Evolutionary conservation across 2,329 filamentous ascomycete species (phyloP), one percentile per base, ranked within the genome.

Genomic region (Aulographum hederae): DNA sequence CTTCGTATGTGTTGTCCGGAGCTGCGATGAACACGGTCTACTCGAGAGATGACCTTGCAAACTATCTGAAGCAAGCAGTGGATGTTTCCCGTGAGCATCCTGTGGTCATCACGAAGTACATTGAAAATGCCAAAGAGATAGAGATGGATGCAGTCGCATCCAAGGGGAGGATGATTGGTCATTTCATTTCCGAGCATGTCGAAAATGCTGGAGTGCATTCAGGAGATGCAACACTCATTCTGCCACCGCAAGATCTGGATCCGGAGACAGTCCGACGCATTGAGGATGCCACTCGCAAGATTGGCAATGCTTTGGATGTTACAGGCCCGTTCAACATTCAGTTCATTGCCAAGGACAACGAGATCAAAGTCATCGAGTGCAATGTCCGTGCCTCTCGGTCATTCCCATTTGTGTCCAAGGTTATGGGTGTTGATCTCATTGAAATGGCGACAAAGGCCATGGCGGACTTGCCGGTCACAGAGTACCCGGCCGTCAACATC

Each of bases 21-120:
- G 89, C 89, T 30, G 89, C 89, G 13, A 98, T 98, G 89, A 98
- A 95, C 64, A 95, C 89, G 0, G 89, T 95, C 21, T 95, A 95
- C 61, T 94, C 86, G 0, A 75, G 91, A 60, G 78, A 86, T 50
- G 89, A 95, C 51, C 63, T 98, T 36, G 79, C 81, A 45, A 76
- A 67, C 46, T 95, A 91, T 55, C 65, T 98, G 28, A 71, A 79
- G 41, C 86, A 95, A 57, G 89, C 89, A 33, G 80, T 71, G 5
- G 85, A 92, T 41, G 89, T 98, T 29, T 95, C 89, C 4, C 74
- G 80, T 39, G 86, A 95, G 39, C 81, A 95, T 53, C 89, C 89
- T 1, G 89, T 98, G 8, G 89, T 98, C 38, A 95, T 98, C 48
- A 95, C 86, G 38, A 98, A 98, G 61, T 98, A 95, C 59, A 95